A percentile compares a stretch with the other conserved stretches of the same genome.
Evolutionary conservation across 129 eudicot species (phyloP).

Genomic region (Flaveria brownii): DNA sequence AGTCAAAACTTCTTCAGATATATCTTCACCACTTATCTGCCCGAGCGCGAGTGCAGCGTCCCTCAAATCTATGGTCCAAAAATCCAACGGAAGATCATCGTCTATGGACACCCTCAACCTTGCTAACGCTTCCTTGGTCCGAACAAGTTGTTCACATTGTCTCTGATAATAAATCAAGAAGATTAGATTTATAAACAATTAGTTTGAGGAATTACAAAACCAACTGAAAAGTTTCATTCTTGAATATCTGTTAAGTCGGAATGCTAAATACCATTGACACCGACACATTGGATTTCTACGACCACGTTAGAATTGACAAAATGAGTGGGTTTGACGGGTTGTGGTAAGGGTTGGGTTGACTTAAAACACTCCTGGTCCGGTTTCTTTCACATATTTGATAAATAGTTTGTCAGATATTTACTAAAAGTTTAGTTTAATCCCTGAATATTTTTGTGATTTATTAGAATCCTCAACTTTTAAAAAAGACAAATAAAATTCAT

Average conservation of each 20-base stretch:
- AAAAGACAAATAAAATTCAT: background rate
- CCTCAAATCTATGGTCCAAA: slow-evolving; percentile 93
- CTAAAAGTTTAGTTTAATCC: background rate
- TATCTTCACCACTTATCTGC: slow-evolving; percentile 92
- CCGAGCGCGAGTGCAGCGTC: slow-evolving; percentile 90
- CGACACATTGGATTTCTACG: no score
- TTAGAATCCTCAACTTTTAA: background rate
- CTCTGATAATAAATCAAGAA: slow-evolving; percentile 51
- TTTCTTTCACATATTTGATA: background rate
- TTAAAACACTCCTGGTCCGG: background rate
- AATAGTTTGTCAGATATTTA: background rate
- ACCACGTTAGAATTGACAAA: background rate
- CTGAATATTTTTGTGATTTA: background rate
- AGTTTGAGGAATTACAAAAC: background rate
- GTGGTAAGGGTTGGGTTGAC: background rate
- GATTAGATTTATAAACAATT: background rate
- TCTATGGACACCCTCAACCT: slow-evolving; percentile 71
- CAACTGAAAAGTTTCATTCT: background rate
- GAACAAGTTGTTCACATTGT: slow-evolving; percentile 93
- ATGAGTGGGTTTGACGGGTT: background rate
- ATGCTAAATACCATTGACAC: no score
- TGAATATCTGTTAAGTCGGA: no score
- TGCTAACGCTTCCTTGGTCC: slow-evolving; percentile 77
- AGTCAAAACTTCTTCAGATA: slow-evolving; percentile 86
- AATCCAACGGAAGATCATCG: slow-evolving; percentile 77